A percentile compares a stretch with the other conserved stretches of the same genome.
phyloP scores from a whole-genome alignment of 768 basidiomycete genomes.

The Mycena indigotica region DNA sequence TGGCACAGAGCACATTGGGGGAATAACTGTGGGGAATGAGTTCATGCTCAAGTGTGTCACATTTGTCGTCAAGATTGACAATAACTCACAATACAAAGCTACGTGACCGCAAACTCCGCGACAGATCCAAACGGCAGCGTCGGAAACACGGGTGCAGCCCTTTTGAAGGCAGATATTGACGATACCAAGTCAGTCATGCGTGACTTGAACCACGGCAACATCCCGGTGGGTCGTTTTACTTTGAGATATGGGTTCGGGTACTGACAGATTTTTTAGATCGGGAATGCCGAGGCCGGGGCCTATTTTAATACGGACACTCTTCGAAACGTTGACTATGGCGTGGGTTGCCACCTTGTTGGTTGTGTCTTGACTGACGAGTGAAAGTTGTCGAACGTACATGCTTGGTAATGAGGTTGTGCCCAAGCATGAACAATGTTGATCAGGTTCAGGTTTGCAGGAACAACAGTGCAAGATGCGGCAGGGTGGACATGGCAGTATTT shows the following conservation, averaged over 20 bases:
- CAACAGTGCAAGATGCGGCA: conserved; percentile 65
- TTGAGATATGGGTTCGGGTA: background rate
- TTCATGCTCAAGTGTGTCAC: background rate
- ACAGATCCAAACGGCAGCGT: conserved; percentile 57
- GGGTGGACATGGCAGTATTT: conserved; percentile 86
- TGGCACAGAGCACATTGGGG: background rate
- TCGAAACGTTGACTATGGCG: conserved; percentile 66
- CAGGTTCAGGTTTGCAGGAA: conserved; percentile 77
- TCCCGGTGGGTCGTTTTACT: conserved; percentile 69
- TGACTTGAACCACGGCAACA: conserved; percentile 57
- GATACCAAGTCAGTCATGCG: conserved; percentile 62
- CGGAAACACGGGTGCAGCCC: conserved; percentile 63
- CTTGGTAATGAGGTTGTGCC: no score
- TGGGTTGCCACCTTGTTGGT: conserved; percentile 33
- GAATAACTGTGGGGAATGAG: background rate
- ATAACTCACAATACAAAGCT: conserved; percentile 44
- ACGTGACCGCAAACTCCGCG: conserved; percentile 52
- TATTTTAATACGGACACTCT: conserved; percentile 79
- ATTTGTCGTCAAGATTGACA: background rate
- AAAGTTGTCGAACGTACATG: conserved; percentile 88
- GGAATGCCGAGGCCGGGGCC: conserved; percentile 73
- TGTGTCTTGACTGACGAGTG: background rate
- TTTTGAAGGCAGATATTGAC: conserved; percentile 65
- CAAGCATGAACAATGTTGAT: no score
- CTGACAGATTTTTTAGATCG: conserved; percentile 9